Percentiles rank a stretch among this genome's conserved stretches.
phyloP scores from a whole-genome alignment of 2,329 filamentous ascomycete species.

The Ascochyta viciae-villosae region DNA sequence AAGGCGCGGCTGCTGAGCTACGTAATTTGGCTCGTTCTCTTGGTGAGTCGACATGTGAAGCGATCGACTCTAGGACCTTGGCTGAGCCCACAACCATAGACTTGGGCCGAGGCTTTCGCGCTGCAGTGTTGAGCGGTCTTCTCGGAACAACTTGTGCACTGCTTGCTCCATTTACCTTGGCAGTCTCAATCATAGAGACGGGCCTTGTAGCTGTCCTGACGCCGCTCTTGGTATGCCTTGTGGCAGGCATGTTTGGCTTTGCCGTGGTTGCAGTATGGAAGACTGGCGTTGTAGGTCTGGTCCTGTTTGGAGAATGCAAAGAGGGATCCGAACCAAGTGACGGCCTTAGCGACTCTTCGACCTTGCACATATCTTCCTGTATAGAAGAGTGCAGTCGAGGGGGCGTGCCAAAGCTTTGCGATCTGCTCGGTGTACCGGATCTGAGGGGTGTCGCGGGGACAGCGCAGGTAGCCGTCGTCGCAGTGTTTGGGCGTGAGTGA shows the following conservation, averaged over 20 bases:
- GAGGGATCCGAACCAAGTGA: conserved; percentile 11
- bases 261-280: background rate
- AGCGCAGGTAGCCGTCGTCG: background rate
- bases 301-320: background rate
- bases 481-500: background rate
- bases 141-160: background rate
- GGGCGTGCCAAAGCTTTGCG: conserved; percentile 10
- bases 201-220: background rate
- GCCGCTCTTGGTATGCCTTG: background rate
- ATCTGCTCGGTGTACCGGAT: background rate
- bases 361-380: conserved; percentile 17
- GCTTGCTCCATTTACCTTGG: background rate
- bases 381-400: conserved; percentile 13
- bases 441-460: conserved; percentile 2
- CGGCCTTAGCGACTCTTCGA: conserved; percentile 14
- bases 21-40: conserved; percentile 10
- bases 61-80: conserved; percentile 5
- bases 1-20: background rate
- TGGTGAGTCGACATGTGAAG: conserved; percentile 9
- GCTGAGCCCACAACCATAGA: conserved; percentile 14
- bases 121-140: conserved; percentile 1
- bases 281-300: conserved; percentile 3
- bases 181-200: background rate
- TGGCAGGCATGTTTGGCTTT: background rate
- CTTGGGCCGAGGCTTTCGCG: conserved; percentile 14